Base-by-base conservation (phyloP, 2,329 filamentous ascomycete species). In the Chaetothyriales sp. region DNA sequence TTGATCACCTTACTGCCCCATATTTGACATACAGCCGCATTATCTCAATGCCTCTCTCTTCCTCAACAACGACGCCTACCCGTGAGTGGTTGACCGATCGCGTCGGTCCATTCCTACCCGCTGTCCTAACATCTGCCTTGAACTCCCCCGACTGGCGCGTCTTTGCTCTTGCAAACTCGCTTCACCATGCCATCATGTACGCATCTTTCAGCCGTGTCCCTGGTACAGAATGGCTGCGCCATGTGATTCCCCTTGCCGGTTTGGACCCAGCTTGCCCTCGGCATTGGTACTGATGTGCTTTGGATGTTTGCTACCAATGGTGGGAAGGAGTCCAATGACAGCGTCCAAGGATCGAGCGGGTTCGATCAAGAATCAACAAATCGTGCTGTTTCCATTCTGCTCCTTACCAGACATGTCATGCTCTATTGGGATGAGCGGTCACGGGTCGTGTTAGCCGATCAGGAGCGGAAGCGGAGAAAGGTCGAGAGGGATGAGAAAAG, bases 1-100 rank as follows among this genome's bases (percentile, higher is more conserved):
- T 64, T 42, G 60, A 64, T 52, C 64, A 63, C 54, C 53, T 63
- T n/a, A 63, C 61, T 2, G 62, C 59, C 18, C 60, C 62, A 18
- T 63, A 63, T 49, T 47, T 64, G 19, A 63, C 63, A 5, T 61
- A 59, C 44, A 47, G 60, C 46, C 60, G 62, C 10, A 57, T 62
- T 25, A 39, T 39, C 9, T 39, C 32, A 15, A 39, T 39, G 10
- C 32, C 32, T 22, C 62, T 3, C 47, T 47, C 5, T 53, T 57
- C 45, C 45, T 48, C 36, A 39, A 57, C 19, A 28, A 46, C 43
- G 19, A 44, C 10, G 22, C 12, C 25, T 22, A 50, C 42, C 46
- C 32, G 49, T 45, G 49, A 3, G 18, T 50, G 26, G 43, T 15
- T 39, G 12, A 15, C 32, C 15, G 2, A 39, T 39, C 15, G 15